Percentiles rank a stretch among this genome's conserved stretches.
Evolutionary conservation across 2,329 filamentous ascomycete species (phyloP).

Genomic region (Trichoderma afroharzianum): DNA sequence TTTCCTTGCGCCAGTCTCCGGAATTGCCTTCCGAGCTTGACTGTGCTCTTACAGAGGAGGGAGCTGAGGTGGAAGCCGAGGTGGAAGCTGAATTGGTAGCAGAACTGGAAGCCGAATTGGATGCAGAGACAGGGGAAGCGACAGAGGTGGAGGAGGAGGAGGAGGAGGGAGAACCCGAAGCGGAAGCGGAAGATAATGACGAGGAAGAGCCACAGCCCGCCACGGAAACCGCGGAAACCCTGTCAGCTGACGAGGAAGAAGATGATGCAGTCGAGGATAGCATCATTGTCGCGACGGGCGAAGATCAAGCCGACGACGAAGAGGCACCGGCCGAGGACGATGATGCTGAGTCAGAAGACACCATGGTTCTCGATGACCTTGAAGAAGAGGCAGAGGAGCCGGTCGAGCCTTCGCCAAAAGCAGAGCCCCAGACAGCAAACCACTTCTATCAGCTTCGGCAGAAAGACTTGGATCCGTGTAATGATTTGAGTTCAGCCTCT

Average conservation of each 20-base stretch:
- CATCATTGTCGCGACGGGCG: neutral
- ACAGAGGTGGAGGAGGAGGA: slow-evolving; percentile 12
- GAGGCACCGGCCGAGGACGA: slow-evolving; percentile 19
- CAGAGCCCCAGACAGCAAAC: slow-evolving; percentile 15
- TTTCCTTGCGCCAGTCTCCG: slow-evolving; percentile 45
- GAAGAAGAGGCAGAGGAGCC: slow-evolving; percentile 19
- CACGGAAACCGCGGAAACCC: neutral
- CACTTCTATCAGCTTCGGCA: slow-evolving; percentile 41
- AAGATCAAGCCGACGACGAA: slow-evolving; percentile 12
- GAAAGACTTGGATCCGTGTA: slow-evolving; percentile 44
- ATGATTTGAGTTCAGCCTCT: slow-evolving; percentile 45
- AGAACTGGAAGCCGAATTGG: neutral
- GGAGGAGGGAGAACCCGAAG: slow-evolving; percentile 24
- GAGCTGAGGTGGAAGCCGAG: slow-evolving; percentile 26
- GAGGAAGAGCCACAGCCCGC: neutral
- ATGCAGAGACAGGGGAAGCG: slow-evolving; percentile 27
- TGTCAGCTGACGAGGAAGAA: slow-evolving; percentile 9
- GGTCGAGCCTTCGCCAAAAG: slow-evolving; percentile 13
- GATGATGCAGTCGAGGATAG: slow-evolving; percentile 21
- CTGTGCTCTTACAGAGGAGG: slow-evolving; percentile 33
- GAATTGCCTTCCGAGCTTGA: slow-evolving; percentile 43
- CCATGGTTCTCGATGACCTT: slow-evolving; percentile 26
- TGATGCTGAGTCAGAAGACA: slow-evolving; percentile 20
- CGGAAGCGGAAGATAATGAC: slow-evolving; percentile 15
- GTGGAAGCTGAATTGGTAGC: neutral